Evolutionary conservation across 768 basidiomycete species (phyloP), one percentile per base, ranked within the genome.

Genomic region (Xerocomellus chrysenteron): DNA sequence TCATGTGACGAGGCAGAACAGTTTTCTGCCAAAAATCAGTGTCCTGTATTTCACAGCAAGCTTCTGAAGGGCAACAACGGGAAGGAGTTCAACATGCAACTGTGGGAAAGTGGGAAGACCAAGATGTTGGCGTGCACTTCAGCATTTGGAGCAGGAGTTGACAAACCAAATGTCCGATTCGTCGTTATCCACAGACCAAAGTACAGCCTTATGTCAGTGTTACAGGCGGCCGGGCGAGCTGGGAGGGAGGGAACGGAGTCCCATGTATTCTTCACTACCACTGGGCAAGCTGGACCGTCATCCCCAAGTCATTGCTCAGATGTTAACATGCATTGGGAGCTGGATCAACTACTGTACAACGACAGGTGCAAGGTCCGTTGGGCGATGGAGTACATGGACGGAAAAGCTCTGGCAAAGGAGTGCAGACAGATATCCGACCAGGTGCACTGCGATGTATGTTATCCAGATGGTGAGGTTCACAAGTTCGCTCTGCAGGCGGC

Each of bases 61-160:
- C 54, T 55, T 30, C 41, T 41, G 17, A 0, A 42, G 9, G 35
- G 1, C 35, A 2, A 21, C 3, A 2, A 43, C 0, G 33, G 24
- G 12, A 55, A 55, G 42, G 17, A 50, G 11, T 6, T 17, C 26
- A 55, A 55, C 41, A 19, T 55, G 33, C 24, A 37, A 17, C 14
- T 14, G 2, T 55, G 47, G 47, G 54, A 55, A 12, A 37, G 16
- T 5, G 42, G 47, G 26, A 26, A 16, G 5, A 43, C 41, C 10
- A 50, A 37, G 26, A 21, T 55, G 54, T 50, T 55, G 54, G 54
- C 47, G 1, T 55, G 47, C 28, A 55, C 54, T 17, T 43, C 54
- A 9, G 47, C 54, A 9, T 55, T 55, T 2, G 47, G 47, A 24
- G 10, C 3, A 8, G 54, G 54, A n/a, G 54, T 55, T 4, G 54